These are phyloP conservation scores for Saxophila tyrrhenica DNA, from an alignment of 495 filamentous ascomycete genomes.

Conservation along the genomic window DNA sequence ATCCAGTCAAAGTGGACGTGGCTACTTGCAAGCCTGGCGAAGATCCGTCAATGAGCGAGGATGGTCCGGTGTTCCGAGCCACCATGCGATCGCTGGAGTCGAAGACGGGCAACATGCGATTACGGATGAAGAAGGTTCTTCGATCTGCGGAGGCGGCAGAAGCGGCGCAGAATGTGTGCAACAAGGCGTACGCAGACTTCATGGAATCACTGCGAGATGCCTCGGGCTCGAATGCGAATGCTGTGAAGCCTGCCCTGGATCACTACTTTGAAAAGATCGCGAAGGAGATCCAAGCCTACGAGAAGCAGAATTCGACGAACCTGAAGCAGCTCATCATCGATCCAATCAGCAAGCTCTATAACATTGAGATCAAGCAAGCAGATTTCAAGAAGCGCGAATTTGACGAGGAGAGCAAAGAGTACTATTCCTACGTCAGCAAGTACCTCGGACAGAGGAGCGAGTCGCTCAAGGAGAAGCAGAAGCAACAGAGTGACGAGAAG, in stretches of 20 bases:
- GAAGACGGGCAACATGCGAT: slow-evolving; percentile 89
- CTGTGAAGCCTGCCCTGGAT: slow-evolving; percentile 87
- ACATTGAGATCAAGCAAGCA: slow-evolving; percentile 93
- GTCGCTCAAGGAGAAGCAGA: slow-evolving; percentile 93
- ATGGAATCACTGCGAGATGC: slow-evolving; percentile 82
- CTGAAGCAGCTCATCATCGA: slow-evolving; percentile 90
- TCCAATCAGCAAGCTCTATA: slow-evolving; percentile 81
- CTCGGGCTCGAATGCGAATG: slow-evolving; percentile 82
- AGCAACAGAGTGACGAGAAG: slow-evolving; percentile 85
- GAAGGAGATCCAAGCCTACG: slow-evolving; percentile 76
- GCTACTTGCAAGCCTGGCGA: slow-evolving; percentile 76
- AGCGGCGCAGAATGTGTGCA: slow-evolving; percentile 66
- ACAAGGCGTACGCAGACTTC: slow-evolving; percentile 71
- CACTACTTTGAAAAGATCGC: slow-evolving; percentile 98
- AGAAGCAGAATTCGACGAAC: slow-evolving; percentile 70
- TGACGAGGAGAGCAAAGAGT: slow-evolving; percentile 95
- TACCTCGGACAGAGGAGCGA: slow-evolving; percentile 94
- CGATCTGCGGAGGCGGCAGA: slow-evolving; percentile 82
- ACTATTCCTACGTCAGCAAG: slow-evolving; percentile 85
- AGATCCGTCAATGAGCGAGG: slow-evolving; percentile 74
- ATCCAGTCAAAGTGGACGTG: slow-evolving; percentile 73
- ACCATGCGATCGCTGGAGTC: slow-evolving; percentile 95
- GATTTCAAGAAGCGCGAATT: slow-evolving; percentile 96
- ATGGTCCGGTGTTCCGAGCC: slow-evolving; percentile 90
- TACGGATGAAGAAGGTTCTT: slow-evolving; percentile 89